Conservation (phyloP, 345 rosid genomes). For the Orychophragmus violaceus region DNA sequence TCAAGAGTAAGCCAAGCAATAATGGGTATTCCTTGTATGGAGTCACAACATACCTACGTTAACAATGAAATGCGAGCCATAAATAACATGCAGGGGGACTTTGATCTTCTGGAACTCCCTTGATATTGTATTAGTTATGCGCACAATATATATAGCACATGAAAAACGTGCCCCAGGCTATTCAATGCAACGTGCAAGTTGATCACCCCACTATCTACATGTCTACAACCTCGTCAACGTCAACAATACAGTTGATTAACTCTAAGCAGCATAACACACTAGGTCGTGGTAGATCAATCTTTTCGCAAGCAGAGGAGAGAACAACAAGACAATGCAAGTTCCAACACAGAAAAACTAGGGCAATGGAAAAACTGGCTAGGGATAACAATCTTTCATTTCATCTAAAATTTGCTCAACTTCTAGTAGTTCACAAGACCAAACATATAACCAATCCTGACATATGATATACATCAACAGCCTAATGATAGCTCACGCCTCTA, state of each 20-base stretch:
- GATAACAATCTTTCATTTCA: neutral
- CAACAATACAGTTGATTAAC: slow-evolving; percentile 3
- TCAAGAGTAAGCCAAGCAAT: slow-evolving; percentile 89
- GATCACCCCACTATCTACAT: slow-evolving; percentile 10
- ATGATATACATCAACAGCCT: neutral
- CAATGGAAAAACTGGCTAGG: neutral
- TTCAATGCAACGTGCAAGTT: slow-evolving; percentile 14
- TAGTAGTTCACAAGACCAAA: slow-evolving; percentile 2
- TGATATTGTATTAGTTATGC: neutral
- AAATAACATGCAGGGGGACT: slow-evolving; percentile 1
- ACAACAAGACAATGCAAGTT: neutral
- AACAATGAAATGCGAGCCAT: slow-evolving; percentile 16
- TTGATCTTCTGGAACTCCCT: slow-evolving; percentile 5
- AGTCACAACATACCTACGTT: slow-evolving; percentile 78
- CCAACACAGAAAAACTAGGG: neutral
- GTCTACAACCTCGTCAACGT: slow-evolving; percentile 2
- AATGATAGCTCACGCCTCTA: slow-evolving; percentile 1
- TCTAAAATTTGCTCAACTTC: neutral
- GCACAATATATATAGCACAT: slow-evolving; percentile 9
- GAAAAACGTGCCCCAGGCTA: slow-evolving; percentile 9
- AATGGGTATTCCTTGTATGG: slow-evolving; percentile 90
- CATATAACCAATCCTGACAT: neutral
- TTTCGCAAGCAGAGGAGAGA: neutral
- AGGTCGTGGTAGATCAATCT: neutral
- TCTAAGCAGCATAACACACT: slow-evolving; percentile 6